Conservation (phyloP, 2,329 filamentous ascomycete species). For the Calonectria fujianensis region DNA sequence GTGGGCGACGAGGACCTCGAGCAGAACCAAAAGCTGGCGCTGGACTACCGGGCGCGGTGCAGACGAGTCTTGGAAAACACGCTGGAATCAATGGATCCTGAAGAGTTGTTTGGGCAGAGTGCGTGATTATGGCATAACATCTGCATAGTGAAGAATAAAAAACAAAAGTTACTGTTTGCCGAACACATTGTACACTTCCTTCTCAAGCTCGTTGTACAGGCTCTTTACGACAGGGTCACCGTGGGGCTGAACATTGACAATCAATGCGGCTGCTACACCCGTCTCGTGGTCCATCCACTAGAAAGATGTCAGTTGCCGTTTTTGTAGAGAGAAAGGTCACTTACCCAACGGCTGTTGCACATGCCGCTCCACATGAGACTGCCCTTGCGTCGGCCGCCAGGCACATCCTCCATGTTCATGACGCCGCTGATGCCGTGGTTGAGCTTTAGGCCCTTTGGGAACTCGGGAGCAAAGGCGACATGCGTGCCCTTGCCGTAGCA, state of each 20-base stretch:
- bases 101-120: constrained; percentile 55
- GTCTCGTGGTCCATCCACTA: constrained; percentile 62
- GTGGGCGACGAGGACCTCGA: constrained; percentile 65
- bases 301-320: constrained; percentile 12
- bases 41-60: constrained; percentile 70
- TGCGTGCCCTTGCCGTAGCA: constrained; percentile 49
- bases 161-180: constrained; percentile 27
- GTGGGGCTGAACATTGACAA: constrained; percentile 63
- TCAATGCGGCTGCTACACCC: constrained; percentile 63
- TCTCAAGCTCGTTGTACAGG: constrained; percentile 64
- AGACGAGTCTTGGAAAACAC: constrained; percentile 68
- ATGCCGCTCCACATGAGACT: constrained; percentile 68
- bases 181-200: constrained; percentile 60
- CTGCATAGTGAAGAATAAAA: neutral
- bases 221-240: constrained; percentile 60
- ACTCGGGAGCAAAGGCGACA: constrained; percentile 60
- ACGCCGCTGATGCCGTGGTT: constrained; percentile 63
- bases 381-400: constrained; percentile 63
- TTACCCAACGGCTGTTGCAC: constrained; percentile 65
- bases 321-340: constrained; percentile 40
- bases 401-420: constrained; percentile 62
- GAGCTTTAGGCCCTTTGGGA: constrained; percentile 57
- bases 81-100: constrained; percentile 62
- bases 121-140: constrained; percentile 34
- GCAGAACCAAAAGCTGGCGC: constrained; percentile 68